Conservation (phyloP, 352 stramenopile genomes). For the Phytophthora chlamydospora region DNA sequence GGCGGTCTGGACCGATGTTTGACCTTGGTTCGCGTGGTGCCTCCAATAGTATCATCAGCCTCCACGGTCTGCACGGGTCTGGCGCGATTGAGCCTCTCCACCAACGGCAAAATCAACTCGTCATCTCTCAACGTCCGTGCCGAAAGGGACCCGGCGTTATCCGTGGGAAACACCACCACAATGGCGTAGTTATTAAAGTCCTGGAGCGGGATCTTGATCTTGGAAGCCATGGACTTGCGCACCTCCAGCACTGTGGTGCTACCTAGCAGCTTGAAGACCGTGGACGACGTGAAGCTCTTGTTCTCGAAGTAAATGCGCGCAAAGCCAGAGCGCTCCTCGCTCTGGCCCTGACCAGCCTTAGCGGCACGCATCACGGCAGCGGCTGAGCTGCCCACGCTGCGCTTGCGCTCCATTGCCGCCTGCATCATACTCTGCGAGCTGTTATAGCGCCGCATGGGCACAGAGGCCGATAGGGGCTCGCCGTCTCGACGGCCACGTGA, state of each 20-base stretch:
- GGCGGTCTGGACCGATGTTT: constrained; percentile 67
- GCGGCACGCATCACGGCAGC: constrained; percentile 29
- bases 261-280: constrained; percentile 74
- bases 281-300: constrained; percentile 82
- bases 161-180: constrained; percentile 79
- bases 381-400: constrained; percentile 20
- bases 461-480: constrained; percentile 26
- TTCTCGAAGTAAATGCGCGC: constrained; percentile 88
- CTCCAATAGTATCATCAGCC: constrained; percentile 53
- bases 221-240: constrained; percentile 78
- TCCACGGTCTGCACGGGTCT: constrained; percentile 45
- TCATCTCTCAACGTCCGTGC: constrained; percentile 78
- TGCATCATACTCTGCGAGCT: constrained; percentile 38
- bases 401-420: constrained; percentile 27
- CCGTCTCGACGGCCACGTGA: constrained; percentile 18
- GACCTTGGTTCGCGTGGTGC: constrained; percentile 49
- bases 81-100: constrained; percentile 69
- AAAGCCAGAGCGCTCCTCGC: constrained; percentile 70
- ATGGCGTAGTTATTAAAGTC: constrained; percentile 83
- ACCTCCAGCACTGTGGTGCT: constrained; percentile 80
- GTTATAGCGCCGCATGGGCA: constrained; percentile 41
- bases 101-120: constrained; percentile 75
- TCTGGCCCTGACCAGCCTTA: constrained; percentile 20
- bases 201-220: constrained; percentile 72
- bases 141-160: constrained; percentile 61